These are phyloP conservation scores for Ceratocystis harringtonii DNA, from an alignment of 2,329 filamentous ascomycete genomes.

Conservation along the genomic window DNA sequence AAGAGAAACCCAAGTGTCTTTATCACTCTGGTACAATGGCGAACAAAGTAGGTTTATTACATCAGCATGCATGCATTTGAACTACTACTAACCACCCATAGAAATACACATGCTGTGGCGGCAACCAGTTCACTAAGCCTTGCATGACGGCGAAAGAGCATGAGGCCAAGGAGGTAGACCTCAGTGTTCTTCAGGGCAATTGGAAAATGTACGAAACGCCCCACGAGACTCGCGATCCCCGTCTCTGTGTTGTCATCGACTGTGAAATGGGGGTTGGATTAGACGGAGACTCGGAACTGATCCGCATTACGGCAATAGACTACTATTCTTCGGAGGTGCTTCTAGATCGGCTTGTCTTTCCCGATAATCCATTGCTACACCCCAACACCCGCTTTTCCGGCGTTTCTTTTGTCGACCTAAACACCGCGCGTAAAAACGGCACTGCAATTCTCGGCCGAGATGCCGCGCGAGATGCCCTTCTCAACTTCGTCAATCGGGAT, in stretches of 20 bases:
- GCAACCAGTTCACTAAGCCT: conserved; percentile 18
- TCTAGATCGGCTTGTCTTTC: conserved; percentile 36
- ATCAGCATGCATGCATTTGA: neutral
- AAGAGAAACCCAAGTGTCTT: conserved; percentile 11
- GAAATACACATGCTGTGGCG: conserved; percentile 24
- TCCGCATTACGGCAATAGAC: conserved; percentile 37
- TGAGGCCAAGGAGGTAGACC: conserved; percentile 1
- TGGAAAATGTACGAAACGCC: conserved; percentile 22
- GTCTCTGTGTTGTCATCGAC: conserved; percentile 32
- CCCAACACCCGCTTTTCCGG: conserved; percentile 38
- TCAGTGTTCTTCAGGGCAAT: conserved; percentile 21
- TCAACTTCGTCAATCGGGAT: conserved; percentile 29
- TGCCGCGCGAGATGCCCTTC: conserved; percentile 30
- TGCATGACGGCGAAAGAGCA: conserved; percentile 22
- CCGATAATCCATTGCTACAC: conserved; percentile 31
- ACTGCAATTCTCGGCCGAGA: conserved; percentile 29
- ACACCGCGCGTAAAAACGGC: conserved; percentile 23
- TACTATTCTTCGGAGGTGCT: conserved; percentile 35
- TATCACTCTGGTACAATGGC: conserved; percentile 22
- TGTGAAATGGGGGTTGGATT: conserved; percentile 39
- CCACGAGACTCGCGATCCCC: conserved; percentile 1
- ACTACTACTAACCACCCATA: conserved; percentile 18
- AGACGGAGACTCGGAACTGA: conserved; percentile 34
- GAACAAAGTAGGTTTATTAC: conserved; percentile 20
- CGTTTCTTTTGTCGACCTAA: conserved; percentile 28